Base-by-base conservation (phyloP, 257 asterid genomes). In the Striga asiatica region DNA sequence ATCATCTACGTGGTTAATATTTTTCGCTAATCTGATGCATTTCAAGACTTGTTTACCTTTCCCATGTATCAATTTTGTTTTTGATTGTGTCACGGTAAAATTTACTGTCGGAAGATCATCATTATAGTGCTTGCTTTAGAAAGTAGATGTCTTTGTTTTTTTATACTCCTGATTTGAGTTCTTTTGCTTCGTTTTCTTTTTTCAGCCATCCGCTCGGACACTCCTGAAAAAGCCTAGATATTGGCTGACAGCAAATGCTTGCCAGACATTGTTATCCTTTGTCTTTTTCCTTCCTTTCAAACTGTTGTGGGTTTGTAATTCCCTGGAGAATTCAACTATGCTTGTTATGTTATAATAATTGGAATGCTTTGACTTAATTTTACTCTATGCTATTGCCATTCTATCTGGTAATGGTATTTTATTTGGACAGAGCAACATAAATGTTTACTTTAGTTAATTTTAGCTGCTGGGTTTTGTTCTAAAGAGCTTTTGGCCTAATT, bases 141-240 rank as follows among this genome's bases (percentile, higher is more conserved):
- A 25, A 22, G 20, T 18, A 7, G n/a, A 64, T 54, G 41, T 28
- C 24, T 13, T 6, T 28, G 20, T 55, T 27, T 25, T 55, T 16
- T 5, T 54, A n/a, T n/a, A n/a, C n/a, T n/a, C 59, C 76, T 70
- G 58, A 64, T 32, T n/a, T n/a, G 13, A 11, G 7, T 10, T 19
- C 19, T 20, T 18, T 20, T 45, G 19, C 3, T 19, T 41, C 50
- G 41, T 22, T 59, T 62, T 62, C 57, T 64, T 68, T 62, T 53
- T 69, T 62, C 82, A 73, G 82, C 72, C 34, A 3, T 62, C 25
- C 82, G 74, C 64, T 13, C 78, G 1, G 85, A 78, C 38, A 13
- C 70, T 50, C 59, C 72, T 10, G 77, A 64, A 64, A 71, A 69
- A 78, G 65, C 64, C 58, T 48, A 60, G 39, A 27, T 32, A 22